Percentiles rank a stretch among this genome's conserved stretches.
Conservation (phyloP, 805 yeast genomes). For the Ogataea paraovalis region DNA sequence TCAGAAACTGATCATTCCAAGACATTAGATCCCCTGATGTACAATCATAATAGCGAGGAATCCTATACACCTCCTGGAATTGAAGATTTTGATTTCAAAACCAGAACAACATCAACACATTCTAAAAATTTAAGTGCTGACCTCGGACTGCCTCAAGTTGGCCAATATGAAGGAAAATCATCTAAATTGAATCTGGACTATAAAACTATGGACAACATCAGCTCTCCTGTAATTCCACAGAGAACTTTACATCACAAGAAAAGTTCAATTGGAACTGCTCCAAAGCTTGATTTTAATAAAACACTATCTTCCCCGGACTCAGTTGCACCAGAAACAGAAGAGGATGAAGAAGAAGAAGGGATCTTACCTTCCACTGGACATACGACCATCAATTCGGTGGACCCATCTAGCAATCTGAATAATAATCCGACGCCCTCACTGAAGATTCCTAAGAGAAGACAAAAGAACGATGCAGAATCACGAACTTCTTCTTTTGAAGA, state of each 20-base stretch:
- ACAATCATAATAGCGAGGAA: not conserved
- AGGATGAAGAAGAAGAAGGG: not conserved
- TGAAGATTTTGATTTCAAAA: slow-evolving; percentile 3
- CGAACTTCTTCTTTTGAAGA: not conserved
- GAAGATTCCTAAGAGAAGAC: not conserved
- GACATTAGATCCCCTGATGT: slow-evolving; percentile 1
- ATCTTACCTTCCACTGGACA: not conserved
- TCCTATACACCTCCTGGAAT: not conserved
- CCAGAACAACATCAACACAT: not conserved
- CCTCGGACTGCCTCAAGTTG: slow-evolving; percentile 9
- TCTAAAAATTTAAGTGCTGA: not conserved
- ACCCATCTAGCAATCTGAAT: not conserved
- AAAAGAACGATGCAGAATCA: not conserved
- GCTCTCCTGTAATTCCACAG: slow-evolving; percentile 4
- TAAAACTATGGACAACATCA: slow-evolving; percentile 12
- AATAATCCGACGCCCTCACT: not conserved
- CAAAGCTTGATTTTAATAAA: not conserved
- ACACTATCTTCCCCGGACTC: not conserved
- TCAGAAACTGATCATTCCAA: not conserved
- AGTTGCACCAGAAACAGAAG: not conserved
- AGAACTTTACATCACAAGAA: not conserved
- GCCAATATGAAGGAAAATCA: slow-evolving; percentile 16
- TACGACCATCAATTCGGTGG: not conserved
- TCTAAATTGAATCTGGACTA: slow-evolving; percentile 11
- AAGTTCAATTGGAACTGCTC: not conserved